phyloP scores from a whole-genome alignment of 139 green algal genomes.

The Coccomyxa sp. region DNA sequence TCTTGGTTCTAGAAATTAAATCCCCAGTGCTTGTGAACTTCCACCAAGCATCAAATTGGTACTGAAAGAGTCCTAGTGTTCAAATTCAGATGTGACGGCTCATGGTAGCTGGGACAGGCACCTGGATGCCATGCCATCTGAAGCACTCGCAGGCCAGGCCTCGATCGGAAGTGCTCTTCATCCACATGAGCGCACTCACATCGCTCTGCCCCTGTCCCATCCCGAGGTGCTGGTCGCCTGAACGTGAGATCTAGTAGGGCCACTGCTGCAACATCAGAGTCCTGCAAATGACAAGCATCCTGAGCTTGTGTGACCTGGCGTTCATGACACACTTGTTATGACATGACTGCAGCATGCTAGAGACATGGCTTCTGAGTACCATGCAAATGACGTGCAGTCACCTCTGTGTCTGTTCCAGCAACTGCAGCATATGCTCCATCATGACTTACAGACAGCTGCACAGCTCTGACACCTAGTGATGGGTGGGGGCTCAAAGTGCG shows the following conservation, averaged over 20 bases:
- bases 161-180: conserved; percentile 20
- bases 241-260: conserved; percentile 21
- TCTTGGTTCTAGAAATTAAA: too few relatives aligned
- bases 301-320: background rate
- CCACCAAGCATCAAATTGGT: background rate
- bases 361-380: background rate
- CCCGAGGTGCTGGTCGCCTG: conserved; percentile 1
- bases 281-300: conserved; percentile 3
- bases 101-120: background rate
- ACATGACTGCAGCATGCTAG: background rate
- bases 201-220: background rate
- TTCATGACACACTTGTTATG: background rate
- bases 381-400: background rate
- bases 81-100: background rate
- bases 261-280: conserved; percentile 19
- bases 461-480: background rate
- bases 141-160: conserved; percentile 28
- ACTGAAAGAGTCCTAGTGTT: background rate
- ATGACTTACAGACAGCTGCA: background rate
- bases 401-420: background rate
- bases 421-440: background rate
- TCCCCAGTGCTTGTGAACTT: background rate
- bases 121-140: conserved; percentile 38
- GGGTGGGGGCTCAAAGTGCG: too few relatives aligned
- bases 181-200: conserved; percentile 20